Evolutionary conservation across 2,329 filamentous ascomycete species (phyloP).

Genomic region (Botrytis sinoallii): DNA sequence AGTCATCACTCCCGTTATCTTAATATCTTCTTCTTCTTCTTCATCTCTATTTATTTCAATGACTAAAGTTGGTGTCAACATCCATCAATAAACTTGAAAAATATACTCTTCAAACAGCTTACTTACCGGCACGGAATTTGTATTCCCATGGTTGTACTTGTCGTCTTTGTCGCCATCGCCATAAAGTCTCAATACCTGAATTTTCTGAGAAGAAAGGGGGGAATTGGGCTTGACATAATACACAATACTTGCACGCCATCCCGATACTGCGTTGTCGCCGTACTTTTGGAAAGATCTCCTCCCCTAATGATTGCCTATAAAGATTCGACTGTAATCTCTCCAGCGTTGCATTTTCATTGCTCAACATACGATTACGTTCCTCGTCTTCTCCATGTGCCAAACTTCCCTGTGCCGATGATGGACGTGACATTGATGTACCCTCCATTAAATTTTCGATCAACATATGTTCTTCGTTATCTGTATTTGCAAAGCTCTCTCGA

Average conservation of each 20-base stretch:
- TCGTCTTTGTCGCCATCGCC: neutral
- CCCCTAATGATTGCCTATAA: neutral
- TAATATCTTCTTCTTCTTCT: neutral
- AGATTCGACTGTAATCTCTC: neutral
- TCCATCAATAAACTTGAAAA: neutral
- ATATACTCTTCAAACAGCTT: too few species aligned
- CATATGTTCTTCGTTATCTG: neutral
- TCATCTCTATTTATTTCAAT: neutral
- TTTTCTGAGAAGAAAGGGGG: neutral
- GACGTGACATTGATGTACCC: neutral
- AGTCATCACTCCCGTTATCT: neutral
- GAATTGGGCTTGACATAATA: neutral
- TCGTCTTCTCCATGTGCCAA: neutral
- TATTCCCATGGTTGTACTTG: neutral
- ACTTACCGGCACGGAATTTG: neutral
- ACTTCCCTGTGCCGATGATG: neutral
- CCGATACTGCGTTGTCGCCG: neutral
- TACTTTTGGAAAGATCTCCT: neutral
- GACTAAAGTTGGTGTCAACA: neutral
- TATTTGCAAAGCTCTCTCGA: neutral
- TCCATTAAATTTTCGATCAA: neutral
- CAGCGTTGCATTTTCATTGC: neutral
- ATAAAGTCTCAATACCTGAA: neutral
- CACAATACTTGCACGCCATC: neutral
- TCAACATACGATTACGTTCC: neutral